phyloP scores from a whole-genome alignment of 1,139 yeast genomes.

The Geotrichum australiense region DNA sequence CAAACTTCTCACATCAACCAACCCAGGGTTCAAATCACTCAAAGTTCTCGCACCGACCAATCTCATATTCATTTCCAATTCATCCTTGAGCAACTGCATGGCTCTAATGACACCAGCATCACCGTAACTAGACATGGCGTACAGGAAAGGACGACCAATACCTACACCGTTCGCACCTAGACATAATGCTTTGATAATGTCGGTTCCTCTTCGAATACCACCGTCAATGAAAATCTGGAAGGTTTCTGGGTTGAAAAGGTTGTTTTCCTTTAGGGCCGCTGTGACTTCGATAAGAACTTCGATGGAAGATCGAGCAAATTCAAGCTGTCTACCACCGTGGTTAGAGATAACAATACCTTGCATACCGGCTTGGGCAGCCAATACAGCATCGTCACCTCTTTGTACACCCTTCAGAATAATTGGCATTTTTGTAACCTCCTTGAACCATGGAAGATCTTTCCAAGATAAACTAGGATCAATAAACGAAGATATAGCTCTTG shows the following conservation, averaged over 20 bases:
- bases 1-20: slow-evolving; percentile 43
- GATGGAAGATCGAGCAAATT: slow-evolving; percentile 59
- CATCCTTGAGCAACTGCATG: slow-evolving; percentile 71
- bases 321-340: slow-evolving; percentile 77
- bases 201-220: slow-evolving; percentile 70
- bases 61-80: slow-evolving; percentile 82
- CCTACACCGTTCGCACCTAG: slow-evolving; percentile 77
- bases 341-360: slow-evolving; percentile 65
- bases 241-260: slow-evolving; percentile 27
- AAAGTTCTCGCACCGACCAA: slow-evolving; percentile 68
- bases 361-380: slow-evolving; percentile 55
- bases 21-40: slow-evolving; percentile 51
- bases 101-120: slow-evolving; percentile 75
- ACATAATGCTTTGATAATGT: slow-evolving; percentile 62
- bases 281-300: slow-evolving; percentile 62
- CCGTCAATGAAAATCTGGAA: slow-evolving; percentile 54
- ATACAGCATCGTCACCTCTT: slow-evolving; percentile 56
- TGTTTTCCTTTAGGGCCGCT: slow-evolving; percentile 44
- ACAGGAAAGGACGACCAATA: slow-evolving; percentile 66
- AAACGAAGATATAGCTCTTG: slow-evolving; percentile 44
- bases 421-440: slow-evolving; percentile 53
- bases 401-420: slow-evolving; percentile 66
- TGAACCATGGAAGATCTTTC: slow-evolving; percentile 57
- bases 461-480: slow-evolving; percentile 74
- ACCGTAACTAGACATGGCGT: slow-evolving; percentile 71